Percentiles rank a stretch among this genome's conserved stretches.
These are phyloP conservation scores for Penicillium paradoxum DNA, from an alignment of 495 filamentous ascomycete genomes.

Conservation along the genomic window DNA sequence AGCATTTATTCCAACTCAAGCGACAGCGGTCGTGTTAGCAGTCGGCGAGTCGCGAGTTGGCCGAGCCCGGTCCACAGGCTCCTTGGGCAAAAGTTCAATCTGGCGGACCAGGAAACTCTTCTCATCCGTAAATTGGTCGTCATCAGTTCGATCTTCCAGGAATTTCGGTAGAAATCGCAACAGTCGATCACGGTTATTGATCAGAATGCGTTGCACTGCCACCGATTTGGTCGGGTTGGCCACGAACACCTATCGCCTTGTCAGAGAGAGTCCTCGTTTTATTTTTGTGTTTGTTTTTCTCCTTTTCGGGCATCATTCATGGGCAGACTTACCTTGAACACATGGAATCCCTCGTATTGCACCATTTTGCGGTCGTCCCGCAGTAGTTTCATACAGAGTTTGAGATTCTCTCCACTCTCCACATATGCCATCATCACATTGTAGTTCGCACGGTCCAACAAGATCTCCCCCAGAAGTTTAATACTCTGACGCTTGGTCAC, in stretches of 20 bases:
- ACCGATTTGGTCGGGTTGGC: conserved; percentile 95
- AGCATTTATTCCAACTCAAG: conserved; percentile 16
- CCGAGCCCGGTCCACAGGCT: conserved; percentile 50
- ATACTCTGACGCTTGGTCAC: conserved; percentile 98
- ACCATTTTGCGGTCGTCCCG: conserved; percentile 97
- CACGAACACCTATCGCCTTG: conserved; percentile 71
- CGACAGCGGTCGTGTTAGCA: conserved; percentile 33
- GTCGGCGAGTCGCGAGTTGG: conserved; percentile 31
- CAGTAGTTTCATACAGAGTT: conserved; percentile 95
- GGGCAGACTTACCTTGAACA: conserved; percentile 72
- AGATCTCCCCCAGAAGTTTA: conserved; percentile 90
- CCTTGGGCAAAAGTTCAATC: conserved; percentile 72
- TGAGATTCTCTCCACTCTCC: conserved; percentile 88
- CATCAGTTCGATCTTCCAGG: conserved; percentile 89
- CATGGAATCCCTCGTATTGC: conserved; percentile 98
- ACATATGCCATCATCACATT: conserved; percentile 97
- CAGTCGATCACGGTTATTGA: conserved; percentile 91
- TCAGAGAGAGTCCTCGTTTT: conserved; percentile 15
- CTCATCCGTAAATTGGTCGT: conserved; percentile 98
- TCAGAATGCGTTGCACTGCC: conserved; percentile 87
- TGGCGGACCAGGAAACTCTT: conserved; percentile 94
- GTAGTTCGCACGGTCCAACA: conserved; percentile 94
- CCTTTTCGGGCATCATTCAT: not conserved
- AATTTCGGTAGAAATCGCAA: conserved; percentile 86
- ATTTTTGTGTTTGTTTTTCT: not conserved